Evolutionary conservation across 768 basidiomycete genomes (phyloP).

Genomic region (Mycena floridula): DNA sequence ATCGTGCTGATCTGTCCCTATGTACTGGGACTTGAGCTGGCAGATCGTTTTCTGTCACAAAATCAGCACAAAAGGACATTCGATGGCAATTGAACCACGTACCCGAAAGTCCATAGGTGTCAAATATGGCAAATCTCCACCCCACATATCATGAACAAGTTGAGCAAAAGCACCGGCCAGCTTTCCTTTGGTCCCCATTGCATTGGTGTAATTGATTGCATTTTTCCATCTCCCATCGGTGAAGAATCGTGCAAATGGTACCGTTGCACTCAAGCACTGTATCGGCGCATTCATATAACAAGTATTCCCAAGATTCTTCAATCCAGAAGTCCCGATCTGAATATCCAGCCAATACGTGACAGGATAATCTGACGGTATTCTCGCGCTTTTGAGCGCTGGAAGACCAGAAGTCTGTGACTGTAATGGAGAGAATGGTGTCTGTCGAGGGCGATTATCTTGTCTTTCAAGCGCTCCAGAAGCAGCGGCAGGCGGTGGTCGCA

Average conservation of each 20-base stretch:
- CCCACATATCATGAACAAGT: conserved; percentile 83
- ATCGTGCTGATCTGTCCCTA: conserved; percentile 89
- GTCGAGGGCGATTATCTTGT: conserved; percentile 50
- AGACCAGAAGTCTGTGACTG: conserved; percentile 15
- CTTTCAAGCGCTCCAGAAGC: conserved; percentile 66
- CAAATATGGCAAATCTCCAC: conserved; percentile 76
- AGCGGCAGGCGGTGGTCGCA: conserved; percentile 76
- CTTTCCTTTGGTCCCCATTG: conserved; percentile 81
- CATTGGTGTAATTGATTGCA: conserved; percentile 81
- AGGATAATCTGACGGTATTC: conserved; percentile 71
- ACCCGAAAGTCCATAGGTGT: conserved; percentile 84
- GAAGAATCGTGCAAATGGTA: conserved; percentile 91
- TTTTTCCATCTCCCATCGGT: conserved; percentile 77
- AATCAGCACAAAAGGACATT: neutral
- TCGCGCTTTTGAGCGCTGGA: conserved; percentile 51
- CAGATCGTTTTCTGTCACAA: conserved; percentile 29
- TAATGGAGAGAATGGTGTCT: conserved; percentile 28
- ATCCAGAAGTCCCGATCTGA: conserved; percentile 72
- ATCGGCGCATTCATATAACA: conserved; percentile 99
- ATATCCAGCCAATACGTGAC: conserved; percentile 81
- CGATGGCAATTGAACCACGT: conserved; percentile 20
- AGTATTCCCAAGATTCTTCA: conserved; percentile 95
- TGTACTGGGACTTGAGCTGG: conserved; percentile 66
- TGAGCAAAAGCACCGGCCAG: conserved; percentile 79
- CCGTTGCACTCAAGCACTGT: conserved; percentile 92